phyloP scores from a whole-genome alignment of 2,329 filamentous ascomycete genomes.

The Paraphaeosphaeria sporulosa region DNA sequence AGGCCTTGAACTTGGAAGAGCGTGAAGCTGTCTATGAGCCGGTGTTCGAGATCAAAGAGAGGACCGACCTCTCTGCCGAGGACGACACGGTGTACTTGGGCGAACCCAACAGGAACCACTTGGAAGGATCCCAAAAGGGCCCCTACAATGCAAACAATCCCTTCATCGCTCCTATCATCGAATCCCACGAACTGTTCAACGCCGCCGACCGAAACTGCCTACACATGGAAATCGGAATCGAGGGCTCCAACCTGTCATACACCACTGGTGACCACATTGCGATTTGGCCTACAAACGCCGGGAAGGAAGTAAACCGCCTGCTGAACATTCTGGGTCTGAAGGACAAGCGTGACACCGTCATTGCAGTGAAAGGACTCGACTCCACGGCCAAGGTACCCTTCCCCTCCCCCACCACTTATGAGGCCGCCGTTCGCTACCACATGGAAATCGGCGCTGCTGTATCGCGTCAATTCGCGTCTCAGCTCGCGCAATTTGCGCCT shows the following conservation, averaged over 20 bases:
- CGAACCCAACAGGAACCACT: constrained; percentile 95
- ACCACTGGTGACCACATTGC: constrained; percentile 98
- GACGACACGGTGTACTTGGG: constrained; percentile 88
- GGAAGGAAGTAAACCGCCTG: constrained; percentile 90
- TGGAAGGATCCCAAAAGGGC: constrained; percentile 82
- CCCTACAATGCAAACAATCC: constrained; percentile 97
- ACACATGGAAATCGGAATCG: constrained; percentile 93
- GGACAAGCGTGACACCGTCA: constrained; percentile 80
- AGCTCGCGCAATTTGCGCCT: constrained; percentile 87
- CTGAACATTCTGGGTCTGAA: constrained; percentile 78
- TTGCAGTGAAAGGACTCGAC: constrained; percentile 90
- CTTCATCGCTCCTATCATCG: constrained; percentile 90
- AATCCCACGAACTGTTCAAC: constrained; percentile 90
- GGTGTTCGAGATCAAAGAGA: constrained; percentile 82
- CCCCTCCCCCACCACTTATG: constrained; percentile 95
- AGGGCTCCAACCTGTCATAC: constrained; percentile 87
- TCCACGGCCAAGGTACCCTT: constrained; percentile 97
- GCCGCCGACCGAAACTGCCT: constrained; percentile 93
- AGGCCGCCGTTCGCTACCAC: constrained; percentile 91
- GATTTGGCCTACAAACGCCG: constrained; percentile 95
- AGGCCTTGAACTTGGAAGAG: constrained; percentile 89
- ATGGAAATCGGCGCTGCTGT: constrained; percentile 96
- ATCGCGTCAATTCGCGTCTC: constrained; percentile 92
- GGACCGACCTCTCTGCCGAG: constrained; percentile 75
- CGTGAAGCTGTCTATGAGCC: constrained; percentile 96